Evolutionary conservation across 805 yeast genomes (phyloP).

Genomic region (Aciculoconidium aculeatum): DNA sequence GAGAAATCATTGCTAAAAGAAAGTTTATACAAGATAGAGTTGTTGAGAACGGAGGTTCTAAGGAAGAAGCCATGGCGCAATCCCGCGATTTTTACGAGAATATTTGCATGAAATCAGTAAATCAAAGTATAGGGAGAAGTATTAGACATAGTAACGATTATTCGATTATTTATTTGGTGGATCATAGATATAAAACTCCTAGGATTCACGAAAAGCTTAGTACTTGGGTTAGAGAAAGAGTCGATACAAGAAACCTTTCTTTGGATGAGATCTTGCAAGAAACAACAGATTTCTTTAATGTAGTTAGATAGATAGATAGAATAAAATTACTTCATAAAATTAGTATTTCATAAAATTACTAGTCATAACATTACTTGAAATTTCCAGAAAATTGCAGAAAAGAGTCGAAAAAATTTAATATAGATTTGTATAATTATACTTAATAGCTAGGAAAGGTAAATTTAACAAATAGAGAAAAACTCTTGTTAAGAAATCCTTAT

Average conservation of each 20-base stretch:
- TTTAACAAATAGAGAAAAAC: too few species aligned
- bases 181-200: constrained; percentile 46
- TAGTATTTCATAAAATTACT: too few species aligned
- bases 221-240: constrained; percentile 56
- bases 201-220: constrained; percentile 57
- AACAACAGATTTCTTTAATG: constrained; percentile 23
- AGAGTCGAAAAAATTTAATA: too few species aligned
- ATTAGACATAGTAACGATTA: constrained; percentile 81
- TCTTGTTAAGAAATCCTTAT: too few species aligned
- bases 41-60: constrained; percentile 42
- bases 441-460: too few species aligned
- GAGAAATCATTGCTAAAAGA: constrained; percentile 70
- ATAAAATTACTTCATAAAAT: too few species aligned
- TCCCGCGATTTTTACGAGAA: constrained; percentile 67
- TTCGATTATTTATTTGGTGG: constrained; percentile 68
- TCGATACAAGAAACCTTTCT: constrained; percentile 6
- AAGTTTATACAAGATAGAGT: constrained; percentile 54
- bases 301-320: background rate
- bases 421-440: too few species aligned
- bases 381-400: too few species aligned
- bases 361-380: too few species aligned
- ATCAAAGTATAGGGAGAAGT: constrained; percentile 90
- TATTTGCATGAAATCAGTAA: constrained; percentile 83
- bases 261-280: constrained; percentile 13
- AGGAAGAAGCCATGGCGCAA: constrained; percentile 39